Conservation (phyloP, 2,329 filamentous ascomycete genomes). For the Beauveria sp. region DNA sequence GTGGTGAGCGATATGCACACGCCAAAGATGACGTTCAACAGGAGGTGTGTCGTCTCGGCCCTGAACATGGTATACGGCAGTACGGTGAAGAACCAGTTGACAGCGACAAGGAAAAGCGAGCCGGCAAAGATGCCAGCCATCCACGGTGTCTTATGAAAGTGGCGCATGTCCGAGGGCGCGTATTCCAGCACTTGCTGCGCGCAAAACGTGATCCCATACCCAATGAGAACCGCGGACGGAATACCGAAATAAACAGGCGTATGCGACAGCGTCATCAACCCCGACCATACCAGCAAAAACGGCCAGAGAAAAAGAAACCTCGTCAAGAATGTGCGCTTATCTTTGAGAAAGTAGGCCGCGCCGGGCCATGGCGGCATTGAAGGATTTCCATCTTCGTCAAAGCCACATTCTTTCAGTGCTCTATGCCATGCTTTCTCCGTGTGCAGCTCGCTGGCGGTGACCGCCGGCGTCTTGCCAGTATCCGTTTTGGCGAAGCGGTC, state of each 20-base stretch:
- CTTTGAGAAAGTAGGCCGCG: conserved; percentile 65
- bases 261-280: conserved; percentile 64
- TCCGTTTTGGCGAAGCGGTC: conserved; percentile 86
- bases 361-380: conserved; percentile 63
- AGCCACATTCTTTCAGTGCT: conserved; percentile 77
- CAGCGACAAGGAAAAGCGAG: conserved; percentile 71
- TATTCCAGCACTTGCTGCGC: conserved; percentile 72
- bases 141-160: conserved; percentile 88
- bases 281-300: conserved; percentile 64
- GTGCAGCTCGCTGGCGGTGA: conserved; percentile 85
- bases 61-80: conserved; percentile 40
- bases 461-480: conserved; percentile 81
- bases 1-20: conserved; percentile 55
- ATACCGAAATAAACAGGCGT: conserved; percentile 68
- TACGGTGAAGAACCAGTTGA: conserved; percentile 68
- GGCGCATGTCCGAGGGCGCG: conserved; percentile 80
- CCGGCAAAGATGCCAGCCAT: conserved; percentile 88
- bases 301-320: conserved; percentile 89
- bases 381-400: conserved; percentile 67
- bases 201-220: conserved; percentile 67
- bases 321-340: conserved; percentile 68
- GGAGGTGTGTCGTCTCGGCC: conserved; percentile 41
- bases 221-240: conserved; percentile 59
- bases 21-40: conserved; percentile 72
- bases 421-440: conserved; percentile 74